Base-by-base conservation (phyloP, 2,329 filamentous ascomycete species). In the Pseudogymnoascus sp. region DNA sequence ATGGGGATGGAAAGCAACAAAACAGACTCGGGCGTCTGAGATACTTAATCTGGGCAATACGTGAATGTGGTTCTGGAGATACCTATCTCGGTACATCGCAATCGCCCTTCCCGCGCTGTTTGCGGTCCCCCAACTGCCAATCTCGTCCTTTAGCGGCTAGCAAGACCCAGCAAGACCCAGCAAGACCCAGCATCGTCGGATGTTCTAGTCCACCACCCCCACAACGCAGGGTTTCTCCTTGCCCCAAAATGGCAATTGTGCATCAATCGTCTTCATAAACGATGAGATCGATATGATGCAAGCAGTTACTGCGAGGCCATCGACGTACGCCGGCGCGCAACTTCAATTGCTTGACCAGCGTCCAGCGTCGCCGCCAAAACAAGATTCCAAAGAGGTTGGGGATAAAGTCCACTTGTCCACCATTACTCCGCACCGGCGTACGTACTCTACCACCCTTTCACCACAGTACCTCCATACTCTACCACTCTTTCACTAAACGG, bases 271-370 rank as follows among this genome's bases (percentile, higher is more conserved):
- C 6, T 4, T 53, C 16, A n/a, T 10, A 53, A 53, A 53, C 43
- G 16, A 53, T 53, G 43, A 53, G 24, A 53, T 53, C 43, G 43
- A 53, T 53, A 53, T 53, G 43, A 53, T 53, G 43, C 24, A 53
- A 53, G 43, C 43, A 53, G 43, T 53, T 31, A 53, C 24, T 10
- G 24, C 43, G 24, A 53, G 6, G 14, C 12, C 11, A 28, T 16
- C 14, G 24, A 53, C 43, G 14, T 16, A 53, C 24, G 43, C 24
- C 8, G 7, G 14, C 24, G 43, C 43, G 1, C 22, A 14, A 16
- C 6, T 1, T 46, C 12, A 16, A 53, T 53, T 53, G 4, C 12
- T 16, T 53, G 43, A n/a, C 41, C 41, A n/a, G n/a, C n/a, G n/a
- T n/a, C 19, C 19, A n/a, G 24, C 14, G 43, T 12, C 43, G 4